phyloP scores from a whole-genome alignment of 768 basidiomycete species.

The Lentinus brumalis region DNA sequence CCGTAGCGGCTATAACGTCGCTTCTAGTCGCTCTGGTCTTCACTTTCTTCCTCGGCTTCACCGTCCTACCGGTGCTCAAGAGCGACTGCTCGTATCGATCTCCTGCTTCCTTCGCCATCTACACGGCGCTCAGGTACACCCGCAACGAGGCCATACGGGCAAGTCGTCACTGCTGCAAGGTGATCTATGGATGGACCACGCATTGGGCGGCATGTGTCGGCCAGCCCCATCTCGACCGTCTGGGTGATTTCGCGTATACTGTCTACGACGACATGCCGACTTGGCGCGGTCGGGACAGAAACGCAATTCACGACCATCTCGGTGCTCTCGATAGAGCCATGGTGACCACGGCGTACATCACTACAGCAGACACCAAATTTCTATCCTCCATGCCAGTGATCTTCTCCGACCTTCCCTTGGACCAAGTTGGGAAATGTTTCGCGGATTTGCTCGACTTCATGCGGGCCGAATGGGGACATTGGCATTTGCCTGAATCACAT shows the following conservation, averaged over 20 bases:
- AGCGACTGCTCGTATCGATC: conserved; percentile 22
- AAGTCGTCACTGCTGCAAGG: too few species aligned
- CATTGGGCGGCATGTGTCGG: too few species aligned
- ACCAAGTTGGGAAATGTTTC: background rate
- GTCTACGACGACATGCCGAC: background rate
- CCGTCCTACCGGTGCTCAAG: conserved; percentile 14
- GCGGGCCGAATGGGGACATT: too few species aligned
- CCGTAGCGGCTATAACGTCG: conserved; percentile 17
- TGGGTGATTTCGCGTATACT: too few species aligned
- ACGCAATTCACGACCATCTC: background rate
- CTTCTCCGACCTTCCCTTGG: background rate
- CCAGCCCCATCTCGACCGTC: too few species aligned
- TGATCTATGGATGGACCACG: too few species aligned
- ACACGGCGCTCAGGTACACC: background rate
- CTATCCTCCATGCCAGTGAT: background rate
- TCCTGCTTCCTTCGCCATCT: conserved; percentile 16
- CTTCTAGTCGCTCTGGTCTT: conserved; percentile 9
- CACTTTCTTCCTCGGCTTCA: conserved; percentile 15
- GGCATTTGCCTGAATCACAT: too few species aligned
- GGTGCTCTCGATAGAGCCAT: conserved; percentile 1
- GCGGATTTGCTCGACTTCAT: background rate
- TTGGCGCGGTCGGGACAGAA: conserved; percentile 10
- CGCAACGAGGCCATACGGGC: background rate
- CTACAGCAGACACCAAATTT: background rate
- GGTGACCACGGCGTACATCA: conserved; percentile 1